Evolutionary conservation across 257 asterid genomes (phyloP).

Genomic region (Apocynum venetum): DNA sequence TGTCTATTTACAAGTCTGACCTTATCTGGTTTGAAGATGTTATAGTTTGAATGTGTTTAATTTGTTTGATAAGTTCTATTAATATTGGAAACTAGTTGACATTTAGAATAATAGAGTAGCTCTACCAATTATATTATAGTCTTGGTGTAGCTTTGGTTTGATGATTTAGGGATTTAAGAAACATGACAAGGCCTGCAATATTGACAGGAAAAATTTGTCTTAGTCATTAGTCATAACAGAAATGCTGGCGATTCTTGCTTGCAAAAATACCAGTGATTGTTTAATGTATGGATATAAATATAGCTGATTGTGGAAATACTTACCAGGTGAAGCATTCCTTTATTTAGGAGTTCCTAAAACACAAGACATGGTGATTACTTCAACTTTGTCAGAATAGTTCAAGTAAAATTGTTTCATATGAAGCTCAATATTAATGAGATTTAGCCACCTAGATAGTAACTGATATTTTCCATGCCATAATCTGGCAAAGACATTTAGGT

Average conservation of each 20-base stretch:
- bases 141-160: neutral
- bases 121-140: neutral
- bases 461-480: neutral
- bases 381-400: neutral
- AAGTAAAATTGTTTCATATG: neutral
- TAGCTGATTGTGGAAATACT: neutral
- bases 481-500: neutral
- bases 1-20: neutral
- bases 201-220: neutral
- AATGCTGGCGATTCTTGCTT: neutral
- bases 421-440: neutral
- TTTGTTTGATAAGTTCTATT: neutral
- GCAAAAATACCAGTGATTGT: neutral
- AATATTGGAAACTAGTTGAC: neutral
- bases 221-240: neutral
- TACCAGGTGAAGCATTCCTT: neutral
- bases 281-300: neutral
- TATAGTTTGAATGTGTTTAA: neutral
- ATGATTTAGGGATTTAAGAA: neutral
- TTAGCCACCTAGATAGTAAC: neutral
- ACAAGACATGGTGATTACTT: neutral
- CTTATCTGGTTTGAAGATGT: neutral
- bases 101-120: neutral
- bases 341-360: neutral
- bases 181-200: neutral